These are phyloP conservation scores for Zygosaccharomyces sapae DNA, from an alignment of 1,139 yeast genomes.

Conservation along the genomic window DNA sequence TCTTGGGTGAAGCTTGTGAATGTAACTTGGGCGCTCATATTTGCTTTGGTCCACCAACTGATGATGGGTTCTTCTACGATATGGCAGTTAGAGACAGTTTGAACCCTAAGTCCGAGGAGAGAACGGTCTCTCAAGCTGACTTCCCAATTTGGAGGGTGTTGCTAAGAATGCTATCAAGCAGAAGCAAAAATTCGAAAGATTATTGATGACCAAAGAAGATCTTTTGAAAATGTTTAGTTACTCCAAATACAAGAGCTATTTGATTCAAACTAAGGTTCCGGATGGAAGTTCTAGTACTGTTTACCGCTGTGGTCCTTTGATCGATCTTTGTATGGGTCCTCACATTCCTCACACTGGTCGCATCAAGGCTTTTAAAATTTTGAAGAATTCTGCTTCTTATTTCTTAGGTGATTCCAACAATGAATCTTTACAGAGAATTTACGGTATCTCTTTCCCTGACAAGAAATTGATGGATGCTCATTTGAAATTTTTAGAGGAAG, in stretches of 20 bases:
- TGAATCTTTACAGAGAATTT: constrained; percentile 94
- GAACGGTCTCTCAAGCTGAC: constrained; percentile 75
- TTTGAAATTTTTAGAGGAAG: constrained; percentile 91
- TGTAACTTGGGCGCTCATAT: constrained; percentile 93
- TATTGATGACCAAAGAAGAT: constrained; percentile 88
- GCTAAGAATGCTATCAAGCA: constrained; percentile 92
- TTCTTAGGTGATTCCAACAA: constrained; percentile 90
- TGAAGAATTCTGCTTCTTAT: constrained; percentile 95
- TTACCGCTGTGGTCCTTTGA: constrained; percentile 95
- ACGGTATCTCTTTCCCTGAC: constrained; percentile 98
- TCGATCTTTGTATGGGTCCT: constrained; percentile 97
- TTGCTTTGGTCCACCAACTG: constrained; percentile 94
- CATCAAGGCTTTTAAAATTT: constrained; percentile 87
- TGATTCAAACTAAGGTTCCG: constrained; percentile 84
- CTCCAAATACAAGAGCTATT: constrained; percentile 91
- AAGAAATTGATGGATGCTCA: constrained; percentile 96
- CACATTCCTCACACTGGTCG: constrained; percentile 98
- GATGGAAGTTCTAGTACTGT: constrained; percentile 96
- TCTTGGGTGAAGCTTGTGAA: constrained; percentile 97
- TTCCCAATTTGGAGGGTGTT: constrained; percentile 78
- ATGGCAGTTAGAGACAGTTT: constrained; percentile 67
- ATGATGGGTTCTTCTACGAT: constrained; percentile 96
- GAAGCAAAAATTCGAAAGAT: constrained; percentile 92
- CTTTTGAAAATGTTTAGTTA: constrained; percentile 88
- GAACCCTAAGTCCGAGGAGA: constrained; percentile 54